Percentiles rank a stretch among this genome's conserved stretches.
Conservation (phyloP, 2,329 filamentous ascomycete species). For the Chrysoporthe cubensis region DNA sequence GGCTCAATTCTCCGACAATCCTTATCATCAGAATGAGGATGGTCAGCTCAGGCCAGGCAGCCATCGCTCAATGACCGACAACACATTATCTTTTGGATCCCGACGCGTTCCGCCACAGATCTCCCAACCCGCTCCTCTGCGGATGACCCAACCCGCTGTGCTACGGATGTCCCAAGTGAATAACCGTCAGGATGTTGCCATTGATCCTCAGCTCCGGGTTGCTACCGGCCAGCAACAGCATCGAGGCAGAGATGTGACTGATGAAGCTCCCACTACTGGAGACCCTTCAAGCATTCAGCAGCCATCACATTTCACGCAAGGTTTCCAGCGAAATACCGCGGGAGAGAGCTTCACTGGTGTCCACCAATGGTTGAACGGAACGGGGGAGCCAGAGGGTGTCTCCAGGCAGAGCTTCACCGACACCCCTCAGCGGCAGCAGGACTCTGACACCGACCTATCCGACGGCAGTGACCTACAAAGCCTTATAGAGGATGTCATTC, state of each 20-base stretch:
- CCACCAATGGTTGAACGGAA: not conserved
- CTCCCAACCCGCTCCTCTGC: no score
- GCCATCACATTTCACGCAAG: not conserved
- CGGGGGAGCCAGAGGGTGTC: not conserved
- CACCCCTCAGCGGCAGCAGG: not conserved
- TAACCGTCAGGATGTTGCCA: not conserved
- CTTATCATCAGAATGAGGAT: no score
- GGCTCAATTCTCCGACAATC: no score
- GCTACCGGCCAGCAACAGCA: not conserved
- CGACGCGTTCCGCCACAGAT: no score
- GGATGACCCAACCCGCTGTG: no score
- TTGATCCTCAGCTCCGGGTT: not conserved
- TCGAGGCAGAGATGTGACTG: no score
- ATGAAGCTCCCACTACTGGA: not conserved
- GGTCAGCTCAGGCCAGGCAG: no score
- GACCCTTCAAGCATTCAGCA: not conserved
- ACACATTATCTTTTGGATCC: no score
- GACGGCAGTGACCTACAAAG: not conserved
- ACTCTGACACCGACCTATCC: not conserved
- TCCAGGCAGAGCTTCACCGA: not conserved
- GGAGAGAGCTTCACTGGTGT: not conserved
- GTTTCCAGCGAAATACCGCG: not conserved
- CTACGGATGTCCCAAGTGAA: no score
- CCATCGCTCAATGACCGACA: no score
- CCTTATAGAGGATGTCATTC: not conserved